Conservation (phyloP, 768 basidiomycete genomes). For the Pisolithus albus region DNA sequence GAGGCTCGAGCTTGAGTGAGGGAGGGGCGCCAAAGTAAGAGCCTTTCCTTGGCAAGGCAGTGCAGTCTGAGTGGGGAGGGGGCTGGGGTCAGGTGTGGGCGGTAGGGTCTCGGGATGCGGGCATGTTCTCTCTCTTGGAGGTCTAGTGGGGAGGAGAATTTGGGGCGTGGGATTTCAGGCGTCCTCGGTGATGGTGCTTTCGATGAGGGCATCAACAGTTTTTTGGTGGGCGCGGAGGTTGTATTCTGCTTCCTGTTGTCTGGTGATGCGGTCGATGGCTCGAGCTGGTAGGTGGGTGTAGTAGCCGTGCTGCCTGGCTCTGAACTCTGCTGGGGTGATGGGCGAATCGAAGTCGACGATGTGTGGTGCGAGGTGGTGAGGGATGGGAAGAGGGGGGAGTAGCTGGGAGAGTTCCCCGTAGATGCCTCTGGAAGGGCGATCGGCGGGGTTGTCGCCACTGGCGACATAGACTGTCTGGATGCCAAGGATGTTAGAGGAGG, state of each 20-base stretch:
- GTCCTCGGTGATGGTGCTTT: no score
- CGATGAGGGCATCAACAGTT: no score
- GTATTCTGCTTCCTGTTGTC: neutral
- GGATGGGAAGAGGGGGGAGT: conserved; percentile 9
- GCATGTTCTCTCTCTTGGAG: neutral
- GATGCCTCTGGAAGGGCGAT: conserved; percentile 3
- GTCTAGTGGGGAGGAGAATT: neutral
- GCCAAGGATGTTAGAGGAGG: neutral
- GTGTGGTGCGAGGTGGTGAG: conserved; percentile 1
- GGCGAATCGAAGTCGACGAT: neutral
- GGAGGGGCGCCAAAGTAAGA: neutral
- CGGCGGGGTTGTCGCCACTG: conserved; percentile 5
- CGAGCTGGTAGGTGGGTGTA: neutral
- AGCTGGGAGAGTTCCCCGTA: neutral
- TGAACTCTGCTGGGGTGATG: neutral
- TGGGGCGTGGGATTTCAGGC: neutral
- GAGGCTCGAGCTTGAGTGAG: neutral
- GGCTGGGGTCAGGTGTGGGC: conserved; percentile 12
- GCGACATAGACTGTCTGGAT: neutral
- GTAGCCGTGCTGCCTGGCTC: neutral
- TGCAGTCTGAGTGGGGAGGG: conserved; percentile 13
- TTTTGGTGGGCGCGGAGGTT: no score
- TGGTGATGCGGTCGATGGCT: neutral
- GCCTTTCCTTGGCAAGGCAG: no score
- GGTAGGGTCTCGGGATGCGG: neutral